A percentile compares a stretch with the other conserved stretches of the same genome.
phyloP scores from a whole-genome alignment of 208 protist species.

The Crithidia bombi region DNA sequence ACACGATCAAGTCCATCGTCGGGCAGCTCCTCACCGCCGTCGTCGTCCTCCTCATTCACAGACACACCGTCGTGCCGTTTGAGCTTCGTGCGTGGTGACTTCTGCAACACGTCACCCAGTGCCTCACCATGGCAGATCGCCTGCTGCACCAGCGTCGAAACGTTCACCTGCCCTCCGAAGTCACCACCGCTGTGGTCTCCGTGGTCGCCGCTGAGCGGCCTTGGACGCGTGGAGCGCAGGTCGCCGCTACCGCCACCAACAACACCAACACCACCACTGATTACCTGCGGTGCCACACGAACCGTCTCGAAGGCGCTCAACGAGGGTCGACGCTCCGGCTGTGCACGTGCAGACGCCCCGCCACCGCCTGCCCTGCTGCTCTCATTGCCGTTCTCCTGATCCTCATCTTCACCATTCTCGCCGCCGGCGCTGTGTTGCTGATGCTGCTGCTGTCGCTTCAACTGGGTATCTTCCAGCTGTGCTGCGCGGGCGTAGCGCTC shows the following conservation, averaged over 20 bases:
- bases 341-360: background rate
- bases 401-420: slow-evolving; percentile 22
- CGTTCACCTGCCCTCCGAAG: slow-evolving; percentile 5
- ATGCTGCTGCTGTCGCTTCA: slow-evolving; percentile 18
- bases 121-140: slow-evolving; percentile 13
- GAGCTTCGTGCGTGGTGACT: background rate
- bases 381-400: slow-evolving; percentile 2
- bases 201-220: background rate
- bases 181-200: background rate
- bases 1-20: slow-evolving; percentile 56
- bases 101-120: background rate
- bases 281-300: slow-evolving; percentile 11
- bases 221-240: too few species aligned
- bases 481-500: slow-evolving; percentile 56
- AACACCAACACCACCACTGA: too few species aligned
- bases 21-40: slow-evolving; percentile 60
- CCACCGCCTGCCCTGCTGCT: background rate
- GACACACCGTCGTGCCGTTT: background rate
- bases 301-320: slow-evolving; percentile 28
- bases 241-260: background rate
- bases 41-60: slow-evolving; percentile 7
- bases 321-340: background rate
- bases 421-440: background rate
- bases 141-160: slow-evolving; percentile 23
- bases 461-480: slow-evolving; percentile 36